A percentile compares a stretch with the other conserved stretches of the same genome.
phyloP scores from a whole-genome alignment of 306 rosid genomes.

The Ochetophila trinervis region DNA sequence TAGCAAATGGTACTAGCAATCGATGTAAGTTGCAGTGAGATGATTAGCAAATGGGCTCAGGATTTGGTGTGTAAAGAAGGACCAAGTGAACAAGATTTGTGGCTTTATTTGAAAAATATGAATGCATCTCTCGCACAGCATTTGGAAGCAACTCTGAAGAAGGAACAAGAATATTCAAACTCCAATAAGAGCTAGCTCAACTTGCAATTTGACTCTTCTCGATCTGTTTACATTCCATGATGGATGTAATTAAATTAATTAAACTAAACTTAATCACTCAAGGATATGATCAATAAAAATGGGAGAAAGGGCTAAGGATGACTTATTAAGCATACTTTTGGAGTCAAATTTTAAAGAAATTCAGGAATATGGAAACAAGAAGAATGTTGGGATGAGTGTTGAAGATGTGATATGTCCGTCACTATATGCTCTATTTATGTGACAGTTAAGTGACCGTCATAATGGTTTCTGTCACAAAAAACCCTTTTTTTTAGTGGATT shows the following conservation, averaged over 20 bases:
- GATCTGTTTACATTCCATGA: slow-evolving; percentile 26
- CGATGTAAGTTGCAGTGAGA: slow-evolving; percentile 13
- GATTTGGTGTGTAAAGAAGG: not conserved
- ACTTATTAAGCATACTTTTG: no score
- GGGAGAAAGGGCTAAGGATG: no score
- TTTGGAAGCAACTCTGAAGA: slow-evolving; percentile 41
- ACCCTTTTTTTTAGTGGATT: no score
- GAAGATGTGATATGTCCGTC: no score
- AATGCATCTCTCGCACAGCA: slow-evolving; percentile 36
- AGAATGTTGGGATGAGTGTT: no score
- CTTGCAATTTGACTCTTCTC: not conserved
- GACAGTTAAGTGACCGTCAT: no score
- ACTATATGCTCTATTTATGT: no score
- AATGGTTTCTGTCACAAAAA: no score
- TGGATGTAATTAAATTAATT: slow-evolving; percentile 30
- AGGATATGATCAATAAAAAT: slow-evolving; percentile 14
- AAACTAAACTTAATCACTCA: slow-evolving; percentile 19
- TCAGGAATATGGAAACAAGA: no score
- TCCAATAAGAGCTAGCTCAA: slow-evolving; percentile 15
- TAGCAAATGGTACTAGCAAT: slow-evolving; percentile 24
- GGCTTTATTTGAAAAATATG: slow-evolving; percentile 22
- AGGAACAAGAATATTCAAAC: slow-evolving; percentile 32
- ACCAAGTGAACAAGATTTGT: slow-evolving; percentile 15
- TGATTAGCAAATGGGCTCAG: slow-evolving; percentile 26
- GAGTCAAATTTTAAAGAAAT: no score